A percentile compares a stretch with the other conserved stretches of the same genome.
These are phyloP conservation scores for Pyrenophora graminea DNA, from an alignment of 2,329 filamentous ascomycete genomes.

Conservation along the genomic window DNA sequence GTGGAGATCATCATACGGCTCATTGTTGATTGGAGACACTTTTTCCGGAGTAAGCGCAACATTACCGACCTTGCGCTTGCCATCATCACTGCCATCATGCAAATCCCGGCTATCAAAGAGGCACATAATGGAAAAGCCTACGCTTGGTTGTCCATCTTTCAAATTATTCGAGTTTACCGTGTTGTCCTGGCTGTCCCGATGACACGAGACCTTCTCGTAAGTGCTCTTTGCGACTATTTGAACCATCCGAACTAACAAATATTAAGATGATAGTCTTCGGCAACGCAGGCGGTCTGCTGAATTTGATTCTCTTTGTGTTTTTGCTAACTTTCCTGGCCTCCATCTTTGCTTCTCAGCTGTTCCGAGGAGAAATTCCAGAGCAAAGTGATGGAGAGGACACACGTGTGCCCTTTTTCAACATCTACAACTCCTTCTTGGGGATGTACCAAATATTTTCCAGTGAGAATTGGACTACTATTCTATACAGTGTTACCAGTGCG, in stretches of 20 bases:
- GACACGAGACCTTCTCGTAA: constrained; percentile 79
- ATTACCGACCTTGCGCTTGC: constrained; percentile 80
- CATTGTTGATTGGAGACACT: constrained; percentile 76
- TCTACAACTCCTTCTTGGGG: constrained; percentile 93
- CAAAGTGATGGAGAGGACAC: constrained; percentile 66
- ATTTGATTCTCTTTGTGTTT: constrained; percentile 95
- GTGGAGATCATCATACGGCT: constrained; percentile 83
- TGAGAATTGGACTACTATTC: constrained; percentile 89
- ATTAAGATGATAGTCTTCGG: constrained; percentile 73
- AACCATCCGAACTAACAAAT: constrained; percentile 21
- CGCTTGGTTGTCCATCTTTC: constrained; percentile 88
- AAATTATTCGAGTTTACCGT: constrained; percentile 89
- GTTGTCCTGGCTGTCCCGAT: constrained; percentile 87
- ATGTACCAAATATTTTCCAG: constrained; percentile 98
- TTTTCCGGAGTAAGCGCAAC: constrained; percentile 75
- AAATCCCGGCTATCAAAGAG: constrained; percentile 77
- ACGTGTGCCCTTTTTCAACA: constrained; percentile 79
- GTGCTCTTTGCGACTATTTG: constrained; percentile 10
- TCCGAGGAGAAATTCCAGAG: constrained; percentile 79
- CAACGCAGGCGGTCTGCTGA: constrained; percentile 88
- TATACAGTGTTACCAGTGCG: constrained; percentile 79
- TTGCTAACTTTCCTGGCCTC: constrained; percentile 91
- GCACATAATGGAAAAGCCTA: constrained; percentile 68
- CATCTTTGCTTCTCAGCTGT: constrained; percentile 91
- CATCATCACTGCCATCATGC: constrained; percentile 79